Evolutionary conservation across 805 yeast genomes (phyloP), one percentile per base, ranked within the genome.

Genomic region (Saccharomycopsis sp.): DNA sequence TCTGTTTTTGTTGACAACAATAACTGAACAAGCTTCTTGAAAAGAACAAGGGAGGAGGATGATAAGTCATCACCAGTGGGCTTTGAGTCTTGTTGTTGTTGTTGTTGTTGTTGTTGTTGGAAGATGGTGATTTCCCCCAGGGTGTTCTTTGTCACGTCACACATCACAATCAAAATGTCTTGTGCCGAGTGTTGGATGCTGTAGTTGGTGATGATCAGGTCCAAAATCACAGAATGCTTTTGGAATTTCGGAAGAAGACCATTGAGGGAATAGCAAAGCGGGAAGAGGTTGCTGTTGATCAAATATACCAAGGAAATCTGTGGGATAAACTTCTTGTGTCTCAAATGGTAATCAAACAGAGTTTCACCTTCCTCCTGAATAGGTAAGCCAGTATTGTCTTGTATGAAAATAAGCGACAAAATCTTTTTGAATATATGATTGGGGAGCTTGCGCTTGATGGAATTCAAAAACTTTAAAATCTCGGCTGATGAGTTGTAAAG

Each of bases 131-230:
- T 16, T 29, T 23, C 29, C 16, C 10, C 30, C 8, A n/a, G 7
- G n/a, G 9, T 17, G 12, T 7, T 9, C 23, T 13, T 9, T 9
- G 12, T 10, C n/a, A 17, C n/a, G 22, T 38, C 27, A 18, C 42
- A 36, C 32, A 44, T 26, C 13, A 44, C 18, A 17, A 44, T 16
- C 10, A 44, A 34, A n/a, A 44, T 31, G 22, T 45, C 48, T 15
- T 41, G 40, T 12, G 30, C 37, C 3, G 48, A 45, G 12, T 41
- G 30, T 15, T 41, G 39, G n/a, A 45, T 17, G 22, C 34, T 34
- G 13, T 30, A 20, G 23, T 42, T 45, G n/a, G 20, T 26, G 30
- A 41, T 32, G 16, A 42, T 30, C 16, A 26, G 19, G 15, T 36
- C 26, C n/a, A 44, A 33, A 29, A 44, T 41, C 13, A 36, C 29